A percentile compares a stretch with the other conserved stretches of the same genome.
phyloP scores from a whole-genome alignment of 495 filamentous ascomycete genomes.

The Tuber melanosporum region DNA sequence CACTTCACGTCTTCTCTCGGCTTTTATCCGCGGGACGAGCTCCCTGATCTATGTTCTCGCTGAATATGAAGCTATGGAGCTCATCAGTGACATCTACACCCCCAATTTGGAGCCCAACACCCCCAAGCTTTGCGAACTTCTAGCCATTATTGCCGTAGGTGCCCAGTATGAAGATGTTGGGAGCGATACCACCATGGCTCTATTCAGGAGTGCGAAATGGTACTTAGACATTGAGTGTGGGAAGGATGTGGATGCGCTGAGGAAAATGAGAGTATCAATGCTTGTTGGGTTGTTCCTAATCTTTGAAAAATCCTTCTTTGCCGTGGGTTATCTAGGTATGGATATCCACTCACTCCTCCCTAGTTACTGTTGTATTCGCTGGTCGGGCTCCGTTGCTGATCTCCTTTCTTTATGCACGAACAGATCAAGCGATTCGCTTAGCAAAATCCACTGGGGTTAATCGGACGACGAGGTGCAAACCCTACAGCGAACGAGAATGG shows the following conservation, averaged over 20 bases:
- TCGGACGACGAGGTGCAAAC: constrained; percentile 8
- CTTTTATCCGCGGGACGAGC: constrained; percentile 30
- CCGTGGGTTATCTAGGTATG: constrained; percentile 29
- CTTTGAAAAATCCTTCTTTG: constrained; percentile 34
- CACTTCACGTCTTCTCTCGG: constrained; percentile 23
- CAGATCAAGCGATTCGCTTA: constrained; percentile 34
- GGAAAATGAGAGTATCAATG: constrained; percentile 30
- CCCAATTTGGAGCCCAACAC: constrained; percentile 12
- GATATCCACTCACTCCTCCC: background rate
- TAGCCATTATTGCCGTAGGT: constrained; percentile 29
- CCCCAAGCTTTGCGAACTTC: constrained; percentile 29
- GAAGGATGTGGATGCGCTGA: constrained; percentile 20
- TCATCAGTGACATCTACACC: constrained; percentile 29
- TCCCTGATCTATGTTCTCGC: constrained; percentile 20
- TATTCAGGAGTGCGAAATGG: constrained; percentile 40
- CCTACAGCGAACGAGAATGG: constrained; percentile 34
- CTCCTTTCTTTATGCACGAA: constrained; percentile 8
- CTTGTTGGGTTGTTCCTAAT: constrained; percentile 31
- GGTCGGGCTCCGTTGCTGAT: background rate
- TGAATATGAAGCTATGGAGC: constrained; percentile 27
- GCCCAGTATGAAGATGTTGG: constrained; percentile 33
- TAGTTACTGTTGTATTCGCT: background rate
- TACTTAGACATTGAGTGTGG: constrained; percentile 32
- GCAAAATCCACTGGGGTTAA: constrained; percentile 24
- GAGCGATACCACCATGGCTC: constrained; percentile 13